Evolutionary conservation across 2,329 filamentous ascomycete species (phyloP).

Genomic region (Diaporthe vexans): DNA sequence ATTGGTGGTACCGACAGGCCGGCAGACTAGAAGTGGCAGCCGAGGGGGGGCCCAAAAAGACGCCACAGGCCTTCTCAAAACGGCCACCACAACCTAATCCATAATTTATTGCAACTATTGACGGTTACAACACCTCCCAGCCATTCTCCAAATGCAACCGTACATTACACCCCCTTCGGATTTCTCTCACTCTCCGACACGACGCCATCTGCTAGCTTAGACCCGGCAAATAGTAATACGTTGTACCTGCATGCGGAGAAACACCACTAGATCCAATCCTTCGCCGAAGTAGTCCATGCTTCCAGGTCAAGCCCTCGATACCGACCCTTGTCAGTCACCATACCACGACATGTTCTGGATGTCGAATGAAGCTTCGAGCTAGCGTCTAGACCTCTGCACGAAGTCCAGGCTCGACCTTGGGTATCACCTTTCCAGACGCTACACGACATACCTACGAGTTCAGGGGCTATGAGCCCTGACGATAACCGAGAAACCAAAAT

Average conservation of each 20-base stretch:
- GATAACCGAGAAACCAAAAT: neutral
- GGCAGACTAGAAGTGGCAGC: conserved; percentile 10
- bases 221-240: neutral
- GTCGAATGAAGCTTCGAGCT: conserved; percentile 1
- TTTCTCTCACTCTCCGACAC: neutral
- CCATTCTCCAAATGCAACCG: conserved; percentile 15
- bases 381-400: conserved; percentile 15
- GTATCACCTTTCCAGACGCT: neutral
- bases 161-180: conserved; percentile 8
- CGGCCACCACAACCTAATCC: neutral
- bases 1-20: neutral
- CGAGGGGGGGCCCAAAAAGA: neutral
- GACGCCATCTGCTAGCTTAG: neutral
- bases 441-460: neutral
- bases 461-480: neutral
- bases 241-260: conserved; percentile 15
- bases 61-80: neutral
- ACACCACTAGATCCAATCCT: conserved; percentile 8
- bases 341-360: neutral
- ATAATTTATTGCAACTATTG: neutral
- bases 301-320: neutral
- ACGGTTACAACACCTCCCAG: neutral
- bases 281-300: neutral
- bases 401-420: neutral
- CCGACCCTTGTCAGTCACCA: neutral